phyloP scores from a whole-genome alignment of 2,329 filamentous ascomycete species.

The Hawksworthiomyces lignivorus region DNA sequence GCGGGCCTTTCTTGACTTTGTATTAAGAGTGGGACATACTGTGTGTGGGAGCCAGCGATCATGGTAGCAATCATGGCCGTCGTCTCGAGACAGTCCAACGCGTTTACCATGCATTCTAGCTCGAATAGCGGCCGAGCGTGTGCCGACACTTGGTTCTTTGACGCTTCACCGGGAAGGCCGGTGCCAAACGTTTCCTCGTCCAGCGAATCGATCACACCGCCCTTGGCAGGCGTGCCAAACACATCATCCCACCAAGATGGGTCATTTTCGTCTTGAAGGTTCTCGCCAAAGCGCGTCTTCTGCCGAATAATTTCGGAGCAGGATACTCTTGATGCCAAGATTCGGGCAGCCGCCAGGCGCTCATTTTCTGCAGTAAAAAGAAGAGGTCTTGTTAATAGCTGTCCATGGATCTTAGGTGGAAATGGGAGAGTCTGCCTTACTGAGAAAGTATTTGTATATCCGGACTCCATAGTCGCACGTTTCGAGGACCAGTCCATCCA shows the following conservation, averaged over 20 bases:
- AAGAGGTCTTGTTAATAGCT: too few species aligned
- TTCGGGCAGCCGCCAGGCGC: constrained; percentile 47
- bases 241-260: constrained; percentile 26
- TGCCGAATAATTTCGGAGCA: constrained; percentile 40
- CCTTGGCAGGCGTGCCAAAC: constrained; percentile 19
- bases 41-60: constrained; percentile 40
- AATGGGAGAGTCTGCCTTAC: constrained; percentile 53
- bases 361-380: constrained; percentile 33
- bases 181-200: constrained; percentile 22
- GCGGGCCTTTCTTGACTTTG: too few species aligned
- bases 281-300: constrained; percentile 25
- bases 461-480: constrained; percentile 45
- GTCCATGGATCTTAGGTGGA: too few species aligned
- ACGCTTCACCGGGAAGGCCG: constrained; percentile 22
- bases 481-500: constrained; percentile 42
- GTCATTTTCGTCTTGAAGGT: constrained; percentile 27
- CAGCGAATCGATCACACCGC: constrained; percentile 23
- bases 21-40: constrained; percentile 39
- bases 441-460: constrained; percentile 76
- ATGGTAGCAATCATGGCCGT: constrained; percentile 51
- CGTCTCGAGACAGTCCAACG: constrained; percentile 61
- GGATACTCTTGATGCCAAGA: constrained; percentile 42
- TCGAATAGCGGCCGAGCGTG: constrained; percentile 59
- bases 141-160: constrained; percentile 35
- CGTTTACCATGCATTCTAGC: constrained; percentile 58